Evolutionary conservation across 495 filamentous ascomycete genomes (phyloP).

Genomic region (Neurospora sp.): DNA sequence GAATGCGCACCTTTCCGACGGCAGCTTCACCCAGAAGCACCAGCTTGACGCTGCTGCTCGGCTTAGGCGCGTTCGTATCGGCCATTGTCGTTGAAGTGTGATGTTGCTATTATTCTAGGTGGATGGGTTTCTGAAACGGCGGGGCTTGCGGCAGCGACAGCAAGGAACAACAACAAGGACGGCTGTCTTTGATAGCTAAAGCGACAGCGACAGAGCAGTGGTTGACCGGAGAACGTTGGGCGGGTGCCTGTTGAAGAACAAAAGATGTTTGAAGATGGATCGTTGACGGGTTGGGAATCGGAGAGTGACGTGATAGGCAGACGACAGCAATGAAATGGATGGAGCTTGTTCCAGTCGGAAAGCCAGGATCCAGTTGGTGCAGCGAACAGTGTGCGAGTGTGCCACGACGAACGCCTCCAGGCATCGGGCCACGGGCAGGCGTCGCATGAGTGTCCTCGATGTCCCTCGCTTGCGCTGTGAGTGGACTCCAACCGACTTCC

Average conservation of each 20-base stretch:
- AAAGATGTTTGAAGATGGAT: not conserved
- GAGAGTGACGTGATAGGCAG: conserved; percentile 25
- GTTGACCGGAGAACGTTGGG: not conserved
- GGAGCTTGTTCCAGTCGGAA: not conserved
- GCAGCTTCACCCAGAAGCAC: conserved; percentile 94
- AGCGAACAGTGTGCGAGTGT: not conserved
- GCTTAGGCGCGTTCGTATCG: conserved; percentile 64
- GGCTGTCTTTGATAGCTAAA: not conserved
- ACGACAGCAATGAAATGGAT: not conserved
- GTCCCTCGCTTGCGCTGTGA: not conserved
- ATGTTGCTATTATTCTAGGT: not conserved
- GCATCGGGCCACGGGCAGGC: not conserved
- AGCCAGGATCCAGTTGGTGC: conserved; percentile 10
- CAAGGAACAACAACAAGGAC: not conserved
- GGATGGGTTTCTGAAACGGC: not conserved
- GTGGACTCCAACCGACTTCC: conserved; percentile 2
- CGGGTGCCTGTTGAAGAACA: not conserved
- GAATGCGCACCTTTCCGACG: conserved; percentile 76
- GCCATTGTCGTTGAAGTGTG: conserved; percentile 28
- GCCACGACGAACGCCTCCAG: conserved; percentile 6
- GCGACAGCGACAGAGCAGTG: not conserved
- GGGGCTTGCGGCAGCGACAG: not conserved
- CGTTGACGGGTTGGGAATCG: not conserved
- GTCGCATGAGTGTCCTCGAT: conserved; percentile 5
- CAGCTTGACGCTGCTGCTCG: conserved; percentile 97